phyloP scores from a whole-genome alignment of 495 filamentous ascomycete genomes.

The Tuber indicum region DNA sequence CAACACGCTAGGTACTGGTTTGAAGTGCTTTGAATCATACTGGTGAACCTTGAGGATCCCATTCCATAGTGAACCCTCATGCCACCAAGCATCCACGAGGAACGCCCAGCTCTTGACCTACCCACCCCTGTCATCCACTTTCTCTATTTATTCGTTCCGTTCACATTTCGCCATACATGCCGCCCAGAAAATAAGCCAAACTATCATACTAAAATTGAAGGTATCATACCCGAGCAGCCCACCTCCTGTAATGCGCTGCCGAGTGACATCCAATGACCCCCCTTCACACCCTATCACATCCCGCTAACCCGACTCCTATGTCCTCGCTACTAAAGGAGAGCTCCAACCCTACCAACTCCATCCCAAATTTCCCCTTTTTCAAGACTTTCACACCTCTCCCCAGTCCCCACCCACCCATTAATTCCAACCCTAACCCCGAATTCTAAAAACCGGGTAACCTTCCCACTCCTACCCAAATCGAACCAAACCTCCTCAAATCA shows the following conservation, averaged over 20 bases:
- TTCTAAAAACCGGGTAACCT: conserved; percentile 28
- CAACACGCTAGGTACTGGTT: too few species aligned
- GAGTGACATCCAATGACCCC: not conserved
- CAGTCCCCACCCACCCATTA: not conserved
- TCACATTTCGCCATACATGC: not conserved
- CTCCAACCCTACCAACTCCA: not conserved
- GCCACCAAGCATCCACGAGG: too few species aligned
- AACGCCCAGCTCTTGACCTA: not conserved
- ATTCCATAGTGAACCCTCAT: too few species aligned
- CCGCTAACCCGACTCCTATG: not conserved
- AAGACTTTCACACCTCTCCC: not conserved
- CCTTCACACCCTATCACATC: not conserved
- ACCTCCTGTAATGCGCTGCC: not conserved
- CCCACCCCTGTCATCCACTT: not conserved
- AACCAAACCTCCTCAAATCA: conserved; percentile 16
- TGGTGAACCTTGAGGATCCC: too few species aligned
- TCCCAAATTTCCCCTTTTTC: not conserved
- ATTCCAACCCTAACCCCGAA: conserved; percentile 6
- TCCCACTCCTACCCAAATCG: conserved; percentile 9
- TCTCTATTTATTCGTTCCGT: not conserved
- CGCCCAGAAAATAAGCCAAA: not conserved
- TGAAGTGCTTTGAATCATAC: too few species aligned
- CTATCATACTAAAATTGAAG: not conserved
- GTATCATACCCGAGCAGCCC: not conserved
- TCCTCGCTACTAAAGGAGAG: not conserved